Evolutionary conservation across 1,284 basidiomycete genomes (phyloP), one percentile per base, ranked within the genome.

Genomic region (Puccinia hordei): DNA sequence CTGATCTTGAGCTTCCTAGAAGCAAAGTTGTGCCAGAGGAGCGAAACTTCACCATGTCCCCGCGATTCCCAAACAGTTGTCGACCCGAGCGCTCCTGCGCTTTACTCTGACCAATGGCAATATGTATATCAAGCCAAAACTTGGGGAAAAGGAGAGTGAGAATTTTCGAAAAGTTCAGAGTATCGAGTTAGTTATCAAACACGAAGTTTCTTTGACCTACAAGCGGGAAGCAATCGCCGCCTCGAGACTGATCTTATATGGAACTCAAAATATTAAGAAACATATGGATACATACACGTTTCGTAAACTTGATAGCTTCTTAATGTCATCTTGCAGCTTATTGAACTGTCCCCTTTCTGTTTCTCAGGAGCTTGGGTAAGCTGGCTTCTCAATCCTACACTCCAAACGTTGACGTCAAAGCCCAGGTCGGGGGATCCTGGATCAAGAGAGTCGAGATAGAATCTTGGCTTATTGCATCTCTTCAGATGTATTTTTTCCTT

Each of bases 181-280:
- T 12, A 41, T 41, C 38, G 12, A 41, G 38, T 41, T 46, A 41
- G 38, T 41, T 46, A 66, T 46, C 41, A 27, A 66, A 27, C 1
- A 33, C 41, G 17, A 66, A 13, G 41, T 46, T 66, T 9, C 35
- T 65, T 41, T 8, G 33, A 65, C 17, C 27, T n/a, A 10, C 22
- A 66, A 27, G 38, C 41, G 63, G n/a, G 27, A 66, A 66, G 41
- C 63, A 66, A 66, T 66, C 41, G 38, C 6, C 63, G 63, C 41
- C n/a, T n/a, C 41, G 41, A 66, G 41, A n/a, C 41, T 46, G 30
- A 65, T 24, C 59, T n/a, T n/a, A n/a, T n/a, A 22, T 22, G 12
- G 41, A 66, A 66, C 63, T 27, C 41, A 66, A 66, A 66, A 46
- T 66, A 66, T 66, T 41, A 15, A 66, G 15, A 66, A 59, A n/a